Evolutionary conservation across 2,329 filamentous ascomycete species (phyloP).

Genomic region (Podosphaera aphanis): DNA sequence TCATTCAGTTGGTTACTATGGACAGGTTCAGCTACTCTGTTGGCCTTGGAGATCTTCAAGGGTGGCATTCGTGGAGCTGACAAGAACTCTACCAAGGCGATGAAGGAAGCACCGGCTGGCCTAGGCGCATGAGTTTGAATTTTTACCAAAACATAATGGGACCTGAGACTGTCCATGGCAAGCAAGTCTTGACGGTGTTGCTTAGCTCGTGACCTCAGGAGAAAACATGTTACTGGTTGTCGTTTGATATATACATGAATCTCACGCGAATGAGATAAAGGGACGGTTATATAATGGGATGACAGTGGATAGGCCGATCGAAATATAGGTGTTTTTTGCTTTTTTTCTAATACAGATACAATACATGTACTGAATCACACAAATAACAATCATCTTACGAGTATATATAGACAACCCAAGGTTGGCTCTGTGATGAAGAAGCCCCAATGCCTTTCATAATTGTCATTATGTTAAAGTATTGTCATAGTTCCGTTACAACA

Average conservation of each 20-base stretch:
- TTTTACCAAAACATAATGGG: no score
- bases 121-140: conserved; percentile 4
- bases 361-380: no score
- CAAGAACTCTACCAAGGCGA: conserved; percentile 11
- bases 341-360: no score
- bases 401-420: no score
- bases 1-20: conserved; percentile 30
- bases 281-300: background rate
- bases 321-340: background rate
- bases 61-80: conserved; percentile 16
- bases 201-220: background rate
- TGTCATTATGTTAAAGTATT: no score
- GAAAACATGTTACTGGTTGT: background rate
- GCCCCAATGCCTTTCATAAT: no score
- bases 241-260: background rate
- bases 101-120: conserved; percentile 11
- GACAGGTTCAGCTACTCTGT: conserved; percentile 24
- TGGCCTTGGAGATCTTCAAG: conserved; percentile 25
- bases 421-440: no score
- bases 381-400: no score
- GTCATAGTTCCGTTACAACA: no score
- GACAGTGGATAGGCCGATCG: background rate
- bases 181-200: conserved; percentile 3
- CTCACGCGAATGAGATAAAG: conserved; percentile 1
- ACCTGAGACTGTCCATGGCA: no score